Conservation (phyloP, 208 protist genomes). For the Acanthamoeba sp. region DNA sequence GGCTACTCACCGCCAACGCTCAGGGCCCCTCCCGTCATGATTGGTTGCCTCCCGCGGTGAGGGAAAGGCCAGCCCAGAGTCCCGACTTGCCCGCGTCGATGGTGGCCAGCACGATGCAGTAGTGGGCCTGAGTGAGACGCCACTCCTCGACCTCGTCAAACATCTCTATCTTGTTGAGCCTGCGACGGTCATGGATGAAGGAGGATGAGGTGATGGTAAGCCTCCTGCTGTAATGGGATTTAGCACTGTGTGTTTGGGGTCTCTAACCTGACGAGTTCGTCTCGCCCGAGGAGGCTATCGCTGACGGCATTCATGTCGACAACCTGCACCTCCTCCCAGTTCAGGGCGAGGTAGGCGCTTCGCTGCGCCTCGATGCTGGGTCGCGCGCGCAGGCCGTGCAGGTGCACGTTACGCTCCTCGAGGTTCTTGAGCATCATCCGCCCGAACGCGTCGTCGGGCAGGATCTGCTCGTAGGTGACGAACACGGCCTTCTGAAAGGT, state of each 20-base stretch:
- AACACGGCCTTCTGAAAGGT: not conserved
- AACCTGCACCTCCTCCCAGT: conserved; percentile 17
- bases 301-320: conserved; percentile 56
- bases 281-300: not conserved
- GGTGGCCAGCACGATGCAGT: conserved; percentile 56
- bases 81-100: not conserved
- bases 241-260: too few species aligned
- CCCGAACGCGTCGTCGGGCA: conserved; percentile 57
- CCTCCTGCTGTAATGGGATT: too few species aligned
- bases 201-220: too few species aligned
- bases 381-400: not conserved
- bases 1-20: too few species aligned
- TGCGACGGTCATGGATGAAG: too few species aligned
- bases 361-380: conserved; percentile 4
- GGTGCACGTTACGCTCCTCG: conserved; percentile 28
- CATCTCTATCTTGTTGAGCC: conserved; percentile 52
- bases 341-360: not conserved
- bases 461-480: conserved; percentile 74
- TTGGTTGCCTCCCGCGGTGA: too few species aligned
- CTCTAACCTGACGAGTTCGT: conserved; percentile 18
- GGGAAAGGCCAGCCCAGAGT: not conserved
- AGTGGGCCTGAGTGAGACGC: conserved; percentile 47
- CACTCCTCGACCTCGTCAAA: conserved; percentile 65
- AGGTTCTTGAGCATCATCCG: conserved; percentile 62
- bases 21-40: too few species aligned